Conservation (phyloP, 1,284 basidiomycete species). For the Pyrrhoderma noxium region DNA sequence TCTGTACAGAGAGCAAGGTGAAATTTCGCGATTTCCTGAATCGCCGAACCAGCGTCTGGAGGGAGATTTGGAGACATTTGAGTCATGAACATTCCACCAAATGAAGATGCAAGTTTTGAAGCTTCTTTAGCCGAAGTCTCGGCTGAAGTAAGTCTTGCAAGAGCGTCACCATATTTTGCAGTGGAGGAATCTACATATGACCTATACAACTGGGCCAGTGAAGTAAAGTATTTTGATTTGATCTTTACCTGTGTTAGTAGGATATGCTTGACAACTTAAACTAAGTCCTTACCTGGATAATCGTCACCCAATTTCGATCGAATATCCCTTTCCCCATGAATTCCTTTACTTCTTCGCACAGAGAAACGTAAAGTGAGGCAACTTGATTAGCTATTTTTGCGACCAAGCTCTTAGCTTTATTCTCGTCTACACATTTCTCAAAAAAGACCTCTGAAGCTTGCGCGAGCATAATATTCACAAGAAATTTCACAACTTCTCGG, state of each 20-base stretch:
- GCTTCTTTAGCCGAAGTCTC: slow-evolving; percentile 86
- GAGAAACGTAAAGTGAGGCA: slow-evolving; percentile 69
- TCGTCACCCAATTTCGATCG: slow-evolving; percentile 88
- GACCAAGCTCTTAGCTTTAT: slow-evolving; percentile 75
- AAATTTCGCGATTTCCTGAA: slow-evolving; percentile 78
- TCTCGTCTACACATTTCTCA: slow-evolving; percentile 90
- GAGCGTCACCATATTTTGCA: slow-evolving; percentile 80
- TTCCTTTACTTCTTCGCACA: slow-evolving; percentile 90
- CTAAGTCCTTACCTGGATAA: slow-evolving; percentile 53
- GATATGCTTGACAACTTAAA: neutral
- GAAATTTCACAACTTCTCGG: slow-evolving; percentile 89
- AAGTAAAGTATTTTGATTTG: slow-evolving; percentile 87
- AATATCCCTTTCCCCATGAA: slow-evolving; percentile 94
- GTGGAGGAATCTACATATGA: slow-evolving; percentile 72
- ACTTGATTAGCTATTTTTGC: slow-evolving; percentile 84
- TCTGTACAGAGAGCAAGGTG: slow-evolving; percentile 77
- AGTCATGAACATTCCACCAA: slow-evolving; percentile 67
- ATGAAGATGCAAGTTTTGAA: slow-evolving; percentile 58
- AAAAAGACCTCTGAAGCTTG: slow-evolving; percentile 97
- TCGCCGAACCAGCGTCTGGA: slow-evolving; percentile 72
- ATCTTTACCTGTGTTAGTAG: slow-evolving; percentile 40
- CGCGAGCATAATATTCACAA: slow-evolving; percentile 80
- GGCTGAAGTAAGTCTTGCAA: slow-evolving; percentile 77
- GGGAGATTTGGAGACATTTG: slow-evolving; percentile 81
- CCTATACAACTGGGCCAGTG: slow-evolving; percentile 84